These are phyloP conservation scores for Curvularia eragrostidis DNA, from an alignment of 2,329 filamentous ascomycete genomes.

Conservation along the genomic window DNA sequence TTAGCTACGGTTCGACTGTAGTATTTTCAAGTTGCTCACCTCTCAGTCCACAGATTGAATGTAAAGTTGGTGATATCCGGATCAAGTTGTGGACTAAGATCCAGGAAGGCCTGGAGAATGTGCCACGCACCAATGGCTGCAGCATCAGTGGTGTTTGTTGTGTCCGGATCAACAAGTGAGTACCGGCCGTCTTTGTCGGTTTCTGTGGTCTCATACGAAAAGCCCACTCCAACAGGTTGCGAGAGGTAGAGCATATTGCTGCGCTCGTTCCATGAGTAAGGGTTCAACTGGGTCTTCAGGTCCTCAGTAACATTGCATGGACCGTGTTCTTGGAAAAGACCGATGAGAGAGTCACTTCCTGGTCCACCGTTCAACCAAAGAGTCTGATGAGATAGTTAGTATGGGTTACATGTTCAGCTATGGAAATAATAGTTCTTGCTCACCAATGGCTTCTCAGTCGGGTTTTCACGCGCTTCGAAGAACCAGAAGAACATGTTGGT, in stretches of 20 bases:
- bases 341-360: constrained; percentile 60
- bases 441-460: constrained; percentile 38
- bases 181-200: constrained; percentile 38
- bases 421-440: background rate
- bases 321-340: constrained; percentile 57
- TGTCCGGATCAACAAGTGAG: constrained; percentile 41
- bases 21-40: constrained; percentile 22
- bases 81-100: constrained; percentile 53
- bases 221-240: constrained; percentile 51
- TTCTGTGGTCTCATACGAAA: constrained; percentile 47
- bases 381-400: constrained; percentile 37
- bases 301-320: constrained; percentile 46
- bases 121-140: constrained; percentile 48
- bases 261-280: constrained; percentile 50
- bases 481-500: constrained; percentile 56
- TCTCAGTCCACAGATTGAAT: constrained; percentile 59
- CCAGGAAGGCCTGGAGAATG: constrained; percentile 46
- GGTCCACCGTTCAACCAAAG: constrained; percentile 62
- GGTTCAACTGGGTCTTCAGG: constrained; percentile 45
- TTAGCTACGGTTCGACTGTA: background rate
- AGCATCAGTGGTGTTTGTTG: constrained; percentile 42
- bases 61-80: constrained; percentile 59
- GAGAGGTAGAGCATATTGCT: constrained; percentile 51
- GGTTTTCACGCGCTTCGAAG: constrained; percentile 57
- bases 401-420: rapidly evolving